phyloP scores from a whole-genome alignment of 2,329 filamentous ascomycete genomes.

The Polychaeton citri region DNA sequence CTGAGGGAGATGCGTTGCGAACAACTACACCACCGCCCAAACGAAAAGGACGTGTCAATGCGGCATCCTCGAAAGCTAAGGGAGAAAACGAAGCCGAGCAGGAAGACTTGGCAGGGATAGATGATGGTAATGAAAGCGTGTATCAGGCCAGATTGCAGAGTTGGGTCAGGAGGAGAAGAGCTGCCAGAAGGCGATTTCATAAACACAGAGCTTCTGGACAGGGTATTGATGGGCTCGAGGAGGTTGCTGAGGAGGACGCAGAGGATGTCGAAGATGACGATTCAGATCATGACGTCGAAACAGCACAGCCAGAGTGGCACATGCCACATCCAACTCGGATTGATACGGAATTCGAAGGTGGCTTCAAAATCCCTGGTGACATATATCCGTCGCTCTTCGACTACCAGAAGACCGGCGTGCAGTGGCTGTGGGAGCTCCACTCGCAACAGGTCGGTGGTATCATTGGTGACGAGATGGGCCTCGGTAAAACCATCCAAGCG shows the following conservation, averaged over 20 bases:
- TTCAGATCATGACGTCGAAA: slow-evolving; percentile 22
- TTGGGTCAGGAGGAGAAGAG: slow-evolving; percentile 56
- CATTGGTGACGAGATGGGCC: slow-evolving; percentile 92
- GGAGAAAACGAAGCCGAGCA: slow-evolving; percentile 17
- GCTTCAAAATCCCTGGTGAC: slow-evolving; percentile 74
- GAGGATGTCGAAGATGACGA: slow-evolving; percentile 23
- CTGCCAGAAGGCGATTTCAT: slow-evolving; percentile 37
- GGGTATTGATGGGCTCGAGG: not conserved
- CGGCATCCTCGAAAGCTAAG: slow-evolving; percentile 11
- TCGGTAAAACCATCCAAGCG: slow-evolving; percentile 84
- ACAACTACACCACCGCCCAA: slow-evolving; percentile 25
- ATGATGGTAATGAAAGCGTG: slow-evolving; percentile 76
- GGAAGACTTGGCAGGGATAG: slow-evolving; percentile 52
- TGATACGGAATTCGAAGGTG: slow-evolving; percentile 62
- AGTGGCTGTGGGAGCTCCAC: slow-evolving; percentile 91
- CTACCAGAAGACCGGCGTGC: slow-evolving; percentile 92
- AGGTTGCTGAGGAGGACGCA: slow-evolving; percentile 16
- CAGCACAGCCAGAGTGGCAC: slow-evolving; percentile 54
- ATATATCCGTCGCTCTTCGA: slow-evolving; percentile 87
- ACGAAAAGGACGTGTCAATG: slow-evolving; percentile 22
- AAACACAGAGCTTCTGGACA: slow-evolving; percentile 4
- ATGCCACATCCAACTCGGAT: slow-evolving; percentile 72
- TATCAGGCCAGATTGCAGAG: slow-evolving; percentile 63
- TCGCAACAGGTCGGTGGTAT: slow-evolving; percentile 85
- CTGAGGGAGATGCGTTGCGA: slow-evolving; percentile 18